Conservation (phyloP, 306 rosid species). For the Hippophae rhamnoides region DNA sequence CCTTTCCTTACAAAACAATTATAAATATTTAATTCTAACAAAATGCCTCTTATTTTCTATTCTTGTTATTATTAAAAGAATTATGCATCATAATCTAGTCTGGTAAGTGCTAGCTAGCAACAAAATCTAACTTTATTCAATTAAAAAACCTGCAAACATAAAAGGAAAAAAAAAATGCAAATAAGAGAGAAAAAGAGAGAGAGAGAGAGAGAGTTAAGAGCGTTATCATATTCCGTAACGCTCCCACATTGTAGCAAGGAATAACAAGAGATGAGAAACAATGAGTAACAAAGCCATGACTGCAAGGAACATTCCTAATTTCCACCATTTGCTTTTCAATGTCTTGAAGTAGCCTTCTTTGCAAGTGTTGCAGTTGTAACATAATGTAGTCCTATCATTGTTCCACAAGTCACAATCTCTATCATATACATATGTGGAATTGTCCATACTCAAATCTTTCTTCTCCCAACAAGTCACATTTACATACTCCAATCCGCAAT, state of each 20-base stretch:
- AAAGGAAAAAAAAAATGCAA: background rate
- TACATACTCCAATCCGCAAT: slow-evolving; percentile 21
- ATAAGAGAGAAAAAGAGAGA: background rate
- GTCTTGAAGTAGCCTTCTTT: slow-evolving; percentile 15
- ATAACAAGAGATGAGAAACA: slow-evolving; percentile 20
- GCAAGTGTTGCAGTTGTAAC: slow-evolving; percentile 24
- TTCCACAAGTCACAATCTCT: slow-evolving; percentile 19
- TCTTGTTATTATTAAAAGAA: no score
- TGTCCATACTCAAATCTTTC: background rate
- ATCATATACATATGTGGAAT: background rate
- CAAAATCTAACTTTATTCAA: no score
- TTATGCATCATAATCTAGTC: no score
- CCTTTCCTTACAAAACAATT: no score
- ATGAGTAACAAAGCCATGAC: slow-evolving; percentile 11
- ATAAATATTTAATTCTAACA: no score
- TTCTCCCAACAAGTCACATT: slow-evolving; percentile 26
- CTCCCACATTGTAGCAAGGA: slow-evolving; percentile 12
- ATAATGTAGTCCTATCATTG: slow-evolving; percentile 11
- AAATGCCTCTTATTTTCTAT: no score
- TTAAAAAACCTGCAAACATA: no score
- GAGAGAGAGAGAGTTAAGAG: background rate
- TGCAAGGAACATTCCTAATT: slow-evolving; percentile 19
- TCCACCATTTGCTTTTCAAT: slow-evolving; percentile 22
- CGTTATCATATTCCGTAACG: background rate
- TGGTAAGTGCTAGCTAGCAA: no score